Conservation (phyloP, 306 rosid genomes). For the Carpinus fangiana region DNA sequence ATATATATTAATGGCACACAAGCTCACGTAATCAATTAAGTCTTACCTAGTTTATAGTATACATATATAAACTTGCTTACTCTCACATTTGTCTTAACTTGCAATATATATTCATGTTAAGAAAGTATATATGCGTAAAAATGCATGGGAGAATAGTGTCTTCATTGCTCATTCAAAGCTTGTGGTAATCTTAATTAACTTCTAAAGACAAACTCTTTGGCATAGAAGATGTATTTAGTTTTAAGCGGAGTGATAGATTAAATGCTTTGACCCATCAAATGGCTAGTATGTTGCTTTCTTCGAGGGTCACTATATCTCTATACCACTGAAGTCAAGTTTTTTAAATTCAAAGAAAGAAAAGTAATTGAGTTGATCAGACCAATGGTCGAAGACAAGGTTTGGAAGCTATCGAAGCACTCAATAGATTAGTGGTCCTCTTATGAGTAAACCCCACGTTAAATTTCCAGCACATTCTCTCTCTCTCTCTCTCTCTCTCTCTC, state of each 20-base stretch:
- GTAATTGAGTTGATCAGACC: slow-evolving; percentile 10
- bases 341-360: background rate
- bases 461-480: slow-evolving; percentile 15
- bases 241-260: background rate
- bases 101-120: too few relatives aligned
- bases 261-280: background rate
- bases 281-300: slow-evolving; percentile 7
- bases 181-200: background rate
- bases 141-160: too few relatives aligned
- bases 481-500: background rate
- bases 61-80: background rate
- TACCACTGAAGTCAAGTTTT: background rate
- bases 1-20: background rate
- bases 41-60: background rate
- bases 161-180: background rate
- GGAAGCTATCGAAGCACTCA: slow-evolving; percentile 22
- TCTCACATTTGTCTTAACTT: too few relatives aligned
- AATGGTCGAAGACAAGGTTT: slow-evolving; percentile 1
- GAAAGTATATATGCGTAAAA: too few relatives aligned
- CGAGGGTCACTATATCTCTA: background rate
- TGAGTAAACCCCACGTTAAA: slow-evolving; percentile 36
- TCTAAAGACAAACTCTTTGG: background rate
- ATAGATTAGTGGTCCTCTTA: slow-evolving; percentile 2
- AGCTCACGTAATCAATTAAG: background rate
- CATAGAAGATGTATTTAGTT: background rate